These are phyloP conservation scores for Solanum hybrid DNA, from an alignment of 305 asterid genomes.

Conservation along the genomic window DNA sequence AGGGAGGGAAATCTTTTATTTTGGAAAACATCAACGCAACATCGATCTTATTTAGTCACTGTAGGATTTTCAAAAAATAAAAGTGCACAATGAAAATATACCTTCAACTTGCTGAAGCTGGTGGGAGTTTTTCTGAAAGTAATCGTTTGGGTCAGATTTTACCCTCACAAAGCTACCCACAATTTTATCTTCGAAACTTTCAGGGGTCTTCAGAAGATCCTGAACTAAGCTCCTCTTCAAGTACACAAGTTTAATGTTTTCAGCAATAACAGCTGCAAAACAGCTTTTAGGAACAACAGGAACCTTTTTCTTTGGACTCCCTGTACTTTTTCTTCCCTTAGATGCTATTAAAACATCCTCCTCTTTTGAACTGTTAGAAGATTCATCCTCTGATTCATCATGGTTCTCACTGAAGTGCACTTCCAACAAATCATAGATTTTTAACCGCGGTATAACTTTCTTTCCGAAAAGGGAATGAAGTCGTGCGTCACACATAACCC, in stretches of 20 bases:
- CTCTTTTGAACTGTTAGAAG: conserved; percentile 26
- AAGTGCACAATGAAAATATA: conserved; percentile 10
- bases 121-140: conserved; percentile 54
- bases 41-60: background rate
- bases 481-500: conserved; percentile 53
- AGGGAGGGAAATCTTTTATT: background rate
- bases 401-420: conserved; percentile 73
- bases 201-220: conserved; percentile 56
- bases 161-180: conserved; percentile 83
- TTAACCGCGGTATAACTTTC: conserved; percentile 39
- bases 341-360: background rate
- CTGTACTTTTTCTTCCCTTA: conserved; percentile 19
- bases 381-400: conserved; percentile 56
- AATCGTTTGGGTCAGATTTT: conserved; percentile 71
- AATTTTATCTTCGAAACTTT: conserved; percentile 45
- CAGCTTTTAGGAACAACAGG: conserved; percentile 49
- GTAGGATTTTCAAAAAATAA: background rate
- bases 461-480: conserved; percentile 61
- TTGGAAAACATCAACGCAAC: background rate
- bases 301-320: conserved; percentile 27
- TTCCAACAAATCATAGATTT: conserved; percentile 55
- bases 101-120: conserved; percentile 85
- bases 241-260: conserved; percentile 70
- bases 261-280: conserved; percentile 70
- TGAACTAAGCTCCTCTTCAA: conserved; percentile 58